Evolutionary conservation across 805 yeast species (phyloP).

Genomic region (Saccharomyces jurei): DNA sequence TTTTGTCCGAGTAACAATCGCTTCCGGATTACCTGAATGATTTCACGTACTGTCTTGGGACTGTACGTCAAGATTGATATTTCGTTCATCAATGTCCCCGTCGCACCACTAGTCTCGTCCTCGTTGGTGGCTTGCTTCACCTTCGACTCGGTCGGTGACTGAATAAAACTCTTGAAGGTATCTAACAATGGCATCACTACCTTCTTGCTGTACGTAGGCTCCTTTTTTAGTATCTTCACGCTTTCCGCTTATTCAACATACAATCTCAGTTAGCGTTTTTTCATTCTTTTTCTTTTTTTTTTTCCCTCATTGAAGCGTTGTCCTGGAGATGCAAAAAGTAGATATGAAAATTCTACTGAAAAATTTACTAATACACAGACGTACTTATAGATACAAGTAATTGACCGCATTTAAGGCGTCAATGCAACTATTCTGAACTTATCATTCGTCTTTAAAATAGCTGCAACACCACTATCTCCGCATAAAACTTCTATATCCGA

Average conservation of each 20-base stretch:
- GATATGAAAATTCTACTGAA: background rate
- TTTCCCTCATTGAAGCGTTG: background rate
- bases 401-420: background rate
- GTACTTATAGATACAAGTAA: background rate
- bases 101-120: constrained; percentile 47
- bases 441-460: background rate
- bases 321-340: background rate
- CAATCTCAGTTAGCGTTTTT: background rate
- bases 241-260: background rate
- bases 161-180: constrained; percentile 26
- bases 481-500: background rate
- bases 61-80: constrained; percentile 40
- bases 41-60: constrained; percentile 32
- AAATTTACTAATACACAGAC: background rate
- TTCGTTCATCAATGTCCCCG: constrained; percentile 46
- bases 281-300: background rate
- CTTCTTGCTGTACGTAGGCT: background rate
- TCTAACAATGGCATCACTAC: constrained; percentile 23
- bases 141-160: constrained; percentile 31
- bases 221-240: background rate
- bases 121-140: constrained; percentile 41
- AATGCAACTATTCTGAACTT: background rate
- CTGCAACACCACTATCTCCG: background rate
- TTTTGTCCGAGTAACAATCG: constrained; percentile 27
- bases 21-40: constrained; percentile 35